Conservation (phyloP, 257 asterid species). For the Verbena officinalis region DNA sequence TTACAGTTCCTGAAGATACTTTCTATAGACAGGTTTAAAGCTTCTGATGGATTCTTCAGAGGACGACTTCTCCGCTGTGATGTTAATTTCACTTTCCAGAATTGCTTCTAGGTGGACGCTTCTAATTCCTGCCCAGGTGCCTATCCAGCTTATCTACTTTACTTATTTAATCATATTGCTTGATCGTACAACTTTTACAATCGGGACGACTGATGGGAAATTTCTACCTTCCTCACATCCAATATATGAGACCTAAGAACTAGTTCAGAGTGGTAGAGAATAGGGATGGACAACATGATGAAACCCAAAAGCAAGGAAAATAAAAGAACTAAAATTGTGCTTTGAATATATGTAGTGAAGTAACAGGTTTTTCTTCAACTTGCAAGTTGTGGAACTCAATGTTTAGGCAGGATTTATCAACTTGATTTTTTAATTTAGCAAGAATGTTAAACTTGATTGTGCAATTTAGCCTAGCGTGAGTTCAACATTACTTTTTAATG, state of each 20-base stretch:
- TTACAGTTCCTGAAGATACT: slow-evolving; percentile 35
- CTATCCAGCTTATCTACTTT: slow-evolving; percentile 22
- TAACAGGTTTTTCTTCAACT: slow-evolving; percentile 10
- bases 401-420: not conserved
- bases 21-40: slow-evolving; percentile 69
- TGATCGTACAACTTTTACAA: slow-evolving; percentile 5
- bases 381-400: slow-evolving; percentile 21
- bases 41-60: slow-evolving; percentile 68
- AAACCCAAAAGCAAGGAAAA: not conserved
- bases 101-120: slow-evolving; percentile 77
- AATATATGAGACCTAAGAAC: slow-evolving; percentile 1
- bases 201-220: not conserved
- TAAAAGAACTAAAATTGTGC: slow-evolving; percentile 8
- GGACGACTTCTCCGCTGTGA: slow-evolving; percentile 59
- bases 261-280: slow-evolving; percentile 11
- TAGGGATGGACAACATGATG: not conserved
- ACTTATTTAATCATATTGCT: slow-evolving; percentile 2
- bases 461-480: not conserved
- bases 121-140: slow-evolving; percentile 75
- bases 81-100: slow-evolving; percentile 85
- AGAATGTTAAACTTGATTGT: not conserved
- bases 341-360: not conserved
- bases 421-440: no score
- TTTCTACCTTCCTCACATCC: slow-evolving; percentile 4
- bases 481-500: slow-evolving; percentile 6